Evolutionary conservation across 2,329 filamentous ascomycete genomes (phyloP).

Genomic region (Ceratocystis albifundus): DNA sequence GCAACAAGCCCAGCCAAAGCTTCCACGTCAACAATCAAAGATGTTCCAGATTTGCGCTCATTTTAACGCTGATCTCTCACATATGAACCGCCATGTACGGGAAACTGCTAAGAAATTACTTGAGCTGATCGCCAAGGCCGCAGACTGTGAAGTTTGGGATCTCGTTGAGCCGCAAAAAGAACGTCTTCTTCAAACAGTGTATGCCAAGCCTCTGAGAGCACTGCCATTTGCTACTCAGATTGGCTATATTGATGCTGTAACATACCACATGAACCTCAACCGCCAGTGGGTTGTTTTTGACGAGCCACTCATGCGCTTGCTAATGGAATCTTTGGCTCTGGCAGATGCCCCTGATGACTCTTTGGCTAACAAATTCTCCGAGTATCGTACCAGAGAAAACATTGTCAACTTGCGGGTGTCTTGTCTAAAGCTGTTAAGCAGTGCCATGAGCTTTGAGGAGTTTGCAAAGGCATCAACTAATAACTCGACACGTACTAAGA

Average conservation of each 20-base stretch:
- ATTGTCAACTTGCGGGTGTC: constrained; percentile 87
- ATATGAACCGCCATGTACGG: constrained; percentile 92
- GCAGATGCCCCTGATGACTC: constrained; percentile 92
- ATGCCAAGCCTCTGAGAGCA: constrained; percentile 84
- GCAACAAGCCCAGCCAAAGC: constrained; percentile 35
- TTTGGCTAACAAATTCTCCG: constrained; percentile 79
- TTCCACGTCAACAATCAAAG: constrained; percentile 39
- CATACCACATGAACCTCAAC: constrained; percentile 83
- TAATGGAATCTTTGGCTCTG: constrained; percentile 86
- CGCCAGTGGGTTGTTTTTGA: constrained; percentile 85
- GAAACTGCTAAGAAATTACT: constrained; percentile 75
- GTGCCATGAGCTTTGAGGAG: constrained; percentile 84
- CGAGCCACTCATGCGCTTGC: constrained; percentile 74
- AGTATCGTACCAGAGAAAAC: constrained; percentile 89
- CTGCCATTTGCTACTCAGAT: constrained; percentile 93
- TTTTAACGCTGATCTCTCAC: constrained; percentile 77
- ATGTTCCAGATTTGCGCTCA: constrained; percentile 61
- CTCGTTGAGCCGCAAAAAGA: constrained; percentile 84
- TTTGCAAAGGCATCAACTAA: constrained; percentile 64
- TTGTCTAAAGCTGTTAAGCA: constrained; percentile 84
- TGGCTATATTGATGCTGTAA: constrained; percentile 95
- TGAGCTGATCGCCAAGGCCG: constrained; percentile 65
- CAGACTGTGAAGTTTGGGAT: constrained; percentile 72
- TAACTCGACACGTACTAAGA: constrained; percentile 49
- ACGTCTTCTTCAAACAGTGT: constrained; percentile 78